Evolutionary conservation across 2,329 filamentous ascomycete genomes (phyloP), one percentile per base, ranked within the genome.

Genomic region (Xylaria multiplex): DNA sequence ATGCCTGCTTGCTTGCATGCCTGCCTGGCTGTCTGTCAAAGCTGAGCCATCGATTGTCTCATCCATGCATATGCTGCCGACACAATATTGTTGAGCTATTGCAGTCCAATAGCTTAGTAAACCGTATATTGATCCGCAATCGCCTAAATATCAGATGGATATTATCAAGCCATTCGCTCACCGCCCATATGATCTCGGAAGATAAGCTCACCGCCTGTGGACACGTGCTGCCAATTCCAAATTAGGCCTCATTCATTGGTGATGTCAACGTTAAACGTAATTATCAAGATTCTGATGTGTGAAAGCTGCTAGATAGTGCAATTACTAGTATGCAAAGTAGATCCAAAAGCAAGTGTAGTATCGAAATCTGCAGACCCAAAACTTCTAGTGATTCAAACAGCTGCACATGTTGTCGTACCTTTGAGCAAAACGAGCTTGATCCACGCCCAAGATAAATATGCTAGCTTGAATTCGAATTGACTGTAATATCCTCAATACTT

Each of bases 31-130:
- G n/a, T 46, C 56, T 48, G 13, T 9, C 35, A 37, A 48, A 30
- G 7, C 50, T 53, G 24, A 59, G 35, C 49, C 35, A 24, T 56
- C 22, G 19, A 30, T 40, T 66, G 59, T 68, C 64, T 68, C 64
- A 58, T 45, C n/a, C 22, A 42, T 55, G 45, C 45, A 43, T 66
- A 56, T 19, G 24, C 32, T 48, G 30, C 24, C 19, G 42, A 48
- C 11, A 53, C 37, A 50, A 40, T 35, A 7, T 32, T 27, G 19
- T 45, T 16, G 22, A 46, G 45, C 46, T 7, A 55, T 46, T 30
- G 22, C 32, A 16, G 48, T 43, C 16, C 45, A 19, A 24, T 61
- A 52, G 35, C 30, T 16, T 13, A 48, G 27, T 56, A n/a, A 6
- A 24, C 22, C 14, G 35, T n/a, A 54, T 2, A n/a, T 54, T 27